Percentiles rank a stretch among this genome's conserved stretches.
phyloP scores from a whole-genome alignment of 768 basidiomycete genomes.

The Amanita inopinata region DNA sequence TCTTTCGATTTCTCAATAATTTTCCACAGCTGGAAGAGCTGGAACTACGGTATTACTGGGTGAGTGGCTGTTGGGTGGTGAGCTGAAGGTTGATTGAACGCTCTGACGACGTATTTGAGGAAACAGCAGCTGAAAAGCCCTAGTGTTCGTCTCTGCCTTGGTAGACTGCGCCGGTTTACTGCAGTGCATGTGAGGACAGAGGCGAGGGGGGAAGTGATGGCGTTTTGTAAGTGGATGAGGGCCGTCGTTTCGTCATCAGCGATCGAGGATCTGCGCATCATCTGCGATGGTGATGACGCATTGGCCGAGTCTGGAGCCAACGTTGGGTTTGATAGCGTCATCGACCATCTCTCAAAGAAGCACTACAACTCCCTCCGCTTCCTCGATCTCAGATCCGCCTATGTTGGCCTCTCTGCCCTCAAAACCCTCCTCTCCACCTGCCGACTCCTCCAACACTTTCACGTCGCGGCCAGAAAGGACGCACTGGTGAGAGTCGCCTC shows the following conservation, averaged over 20 bases:
- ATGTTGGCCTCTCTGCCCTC: conserved; percentile 21
- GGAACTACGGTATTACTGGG: conserved; percentile 43
- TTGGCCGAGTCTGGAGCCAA: conserved; percentile 10
- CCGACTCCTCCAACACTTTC: conserved; percentile 25
- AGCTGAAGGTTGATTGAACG: background rate
- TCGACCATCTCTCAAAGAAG: conserved; percentile 27
- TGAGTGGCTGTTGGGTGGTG: conserved; percentile 15
- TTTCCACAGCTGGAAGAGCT: conserved; percentile 29
- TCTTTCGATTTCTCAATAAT: conserved; percentile 36
- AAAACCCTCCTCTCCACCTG: conserved; percentile 22
- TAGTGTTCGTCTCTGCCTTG: conserved; percentile 12
- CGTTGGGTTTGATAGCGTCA: conserved; percentile 24
- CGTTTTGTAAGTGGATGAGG: conserved; percentile 33
- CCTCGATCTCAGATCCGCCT: conserved; percentile 23
- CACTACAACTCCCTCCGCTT: conserved; percentile 23
- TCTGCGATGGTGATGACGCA: conserved; percentile 19
- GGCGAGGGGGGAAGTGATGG: conserved; percentile 17
- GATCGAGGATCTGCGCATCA: conserved; percentile 22
- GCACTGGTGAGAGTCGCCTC: conserved; percentile 22
- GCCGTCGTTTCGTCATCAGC: conserved; percentile 25
- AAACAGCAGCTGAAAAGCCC: conserved; percentile 34
- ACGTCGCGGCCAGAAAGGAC: conserved; percentile 19
- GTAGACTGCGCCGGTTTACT: conserved; percentile 17
- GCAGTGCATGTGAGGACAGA: conserved; percentile 14
- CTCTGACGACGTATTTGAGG: background rate